A percentile compares a stretch with the other conserved stretches of the same genome.
These are phyloP conservation scores for Gonium pectorale DNA, from an alignment of 139 green algal species.

Conservation along the genomic window DNA sequence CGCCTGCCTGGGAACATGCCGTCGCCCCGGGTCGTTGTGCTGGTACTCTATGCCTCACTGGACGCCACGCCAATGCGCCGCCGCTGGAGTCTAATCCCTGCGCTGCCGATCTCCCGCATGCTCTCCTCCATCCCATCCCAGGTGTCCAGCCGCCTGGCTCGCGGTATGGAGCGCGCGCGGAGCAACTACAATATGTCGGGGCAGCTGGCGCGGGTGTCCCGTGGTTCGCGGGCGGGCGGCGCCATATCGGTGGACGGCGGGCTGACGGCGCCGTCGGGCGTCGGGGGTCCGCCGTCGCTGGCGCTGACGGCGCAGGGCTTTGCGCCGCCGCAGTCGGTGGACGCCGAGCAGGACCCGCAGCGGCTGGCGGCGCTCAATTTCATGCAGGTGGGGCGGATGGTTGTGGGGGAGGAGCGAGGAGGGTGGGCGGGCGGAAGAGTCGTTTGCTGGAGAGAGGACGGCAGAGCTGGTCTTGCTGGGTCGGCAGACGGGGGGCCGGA, in stretches of 20 bases:
- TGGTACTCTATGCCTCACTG: too few species aligned
- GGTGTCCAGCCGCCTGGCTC: constrained; percentile 29
- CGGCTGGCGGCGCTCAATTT: constrained; percentile 40
- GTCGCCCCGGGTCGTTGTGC: too few species aligned
- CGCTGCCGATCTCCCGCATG: too few species aligned
- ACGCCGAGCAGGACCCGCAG: constrained; percentile 11
- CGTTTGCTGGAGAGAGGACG: too few species aligned
- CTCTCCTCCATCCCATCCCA: not conserved
- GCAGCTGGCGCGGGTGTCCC: not conserved
- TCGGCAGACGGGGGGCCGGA: too few species aligned
- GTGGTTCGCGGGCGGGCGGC: not conserved
- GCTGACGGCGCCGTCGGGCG: too few species aligned
- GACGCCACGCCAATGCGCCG: too few species aligned
- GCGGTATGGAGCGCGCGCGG: constrained; percentile 21
- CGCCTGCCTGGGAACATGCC: too few species aligned
- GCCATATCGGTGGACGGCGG: constrained; percentile 1
- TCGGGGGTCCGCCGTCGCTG: not conserved
- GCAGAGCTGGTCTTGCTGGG: too few species aligned
- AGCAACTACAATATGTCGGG: constrained; percentile 11
- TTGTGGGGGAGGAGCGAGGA: too few species aligned
- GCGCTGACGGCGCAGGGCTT: not conserved
- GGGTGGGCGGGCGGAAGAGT: too few species aligned
- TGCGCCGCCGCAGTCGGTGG: not conserved
- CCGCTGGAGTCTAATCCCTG: too few species aligned
- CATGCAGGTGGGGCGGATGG: constrained; percentile 45